These are phyloP conservation scores for Nakazawaea sp. DNA, from an alignment of 805 yeast genomes.

Conservation along the genomic window DNA sequence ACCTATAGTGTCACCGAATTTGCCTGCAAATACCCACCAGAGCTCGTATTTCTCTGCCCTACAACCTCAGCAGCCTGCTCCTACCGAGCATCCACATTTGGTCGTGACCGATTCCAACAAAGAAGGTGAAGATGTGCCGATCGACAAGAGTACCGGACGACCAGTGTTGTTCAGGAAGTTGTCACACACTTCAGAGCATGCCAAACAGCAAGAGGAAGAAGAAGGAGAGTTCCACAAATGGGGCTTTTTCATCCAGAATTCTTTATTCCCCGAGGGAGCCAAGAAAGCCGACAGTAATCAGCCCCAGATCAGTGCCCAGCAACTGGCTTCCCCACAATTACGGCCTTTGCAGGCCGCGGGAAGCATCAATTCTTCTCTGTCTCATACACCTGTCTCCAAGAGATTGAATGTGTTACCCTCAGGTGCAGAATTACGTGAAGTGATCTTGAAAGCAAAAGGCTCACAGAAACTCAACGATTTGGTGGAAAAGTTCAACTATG, in stretches of 20 bases:
- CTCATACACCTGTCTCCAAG: constrained; percentile 11
- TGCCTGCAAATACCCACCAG: constrained; percentile 16
- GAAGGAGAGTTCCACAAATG: constrained; percentile 89
- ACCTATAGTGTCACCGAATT: constrained; percentile 43
- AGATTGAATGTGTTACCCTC: constrained; percentile 39
- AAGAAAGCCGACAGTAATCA: not conserved
- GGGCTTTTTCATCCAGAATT: constrained; percentile 64
- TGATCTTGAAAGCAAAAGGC: constrained; percentile 70
- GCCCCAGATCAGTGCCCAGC: constrained; percentile 9
- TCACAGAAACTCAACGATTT: constrained; percentile 62
- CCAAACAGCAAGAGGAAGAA: constrained; percentile 76
- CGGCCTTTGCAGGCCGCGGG: not conserved
- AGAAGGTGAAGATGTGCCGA: constrained; percentile 43
- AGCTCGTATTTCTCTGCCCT: constrained; percentile 17
- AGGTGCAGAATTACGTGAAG: constrained; percentile 48
- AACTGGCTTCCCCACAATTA: not conserved
- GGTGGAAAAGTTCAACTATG: constrained; percentile 55
- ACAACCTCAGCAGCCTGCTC: constrained; percentile 12
- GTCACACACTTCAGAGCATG: constrained; percentile 60
- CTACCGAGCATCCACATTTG: constrained; percentile 51
- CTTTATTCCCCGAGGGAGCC: constrained; percentile 21
- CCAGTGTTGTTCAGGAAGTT: constrained; percentile 60
- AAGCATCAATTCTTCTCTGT: too few species aligned
- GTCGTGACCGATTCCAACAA: constrained; percentile 62
- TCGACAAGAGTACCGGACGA: constrained; percentile 65